These are phyloP conservation scores for Mucor plumbeus DNA, from an alignment of 371 early-diverging fungal species.

Conservation along the genomic window DNA sequence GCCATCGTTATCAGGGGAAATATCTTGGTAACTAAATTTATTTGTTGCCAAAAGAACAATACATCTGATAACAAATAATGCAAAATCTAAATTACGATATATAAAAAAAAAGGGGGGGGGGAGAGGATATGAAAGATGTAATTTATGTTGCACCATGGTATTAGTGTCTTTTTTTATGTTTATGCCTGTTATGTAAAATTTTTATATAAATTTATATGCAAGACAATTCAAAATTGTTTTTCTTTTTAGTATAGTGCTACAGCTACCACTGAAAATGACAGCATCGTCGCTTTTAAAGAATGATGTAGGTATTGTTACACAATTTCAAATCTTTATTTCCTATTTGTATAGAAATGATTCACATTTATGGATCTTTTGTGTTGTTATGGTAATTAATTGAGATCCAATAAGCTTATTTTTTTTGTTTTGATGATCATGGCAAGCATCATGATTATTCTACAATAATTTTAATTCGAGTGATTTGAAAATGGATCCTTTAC, in stretches of 20 bases:
- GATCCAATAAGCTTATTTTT: slow-evolving; percentile 2
- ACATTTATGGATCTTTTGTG: not conserved
- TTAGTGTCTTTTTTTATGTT: no score
- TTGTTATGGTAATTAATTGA: not conserved
- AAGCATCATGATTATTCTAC: not conserved
- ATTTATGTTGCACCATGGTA: no score
- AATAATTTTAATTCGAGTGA: not conserved
- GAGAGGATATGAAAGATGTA: not conserved
- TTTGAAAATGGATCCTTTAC: no score
- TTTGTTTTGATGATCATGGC: not conserved
- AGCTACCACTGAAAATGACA: not conserved
- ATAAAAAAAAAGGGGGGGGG: no score
- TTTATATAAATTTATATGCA: no score
- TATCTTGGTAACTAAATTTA: not conserved
- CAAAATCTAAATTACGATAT: not conserved
- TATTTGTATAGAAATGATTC: not conserved
- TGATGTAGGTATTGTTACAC: slow-evolving; percentile 3
- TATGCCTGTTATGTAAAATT: no score
- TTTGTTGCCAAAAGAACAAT: not conserved
- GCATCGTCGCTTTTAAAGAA: not conserved
- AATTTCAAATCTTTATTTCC: not conserved
- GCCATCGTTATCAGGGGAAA: not conserved
- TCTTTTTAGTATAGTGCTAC: no score
- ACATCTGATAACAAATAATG: not conserved
- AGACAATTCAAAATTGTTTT: no score